A percentile compares a stretch with the other conserved stretches of the same genome.
Conservation (phyloP, 305 asterid genomes). For the Fraxinus sp. region DNA sequence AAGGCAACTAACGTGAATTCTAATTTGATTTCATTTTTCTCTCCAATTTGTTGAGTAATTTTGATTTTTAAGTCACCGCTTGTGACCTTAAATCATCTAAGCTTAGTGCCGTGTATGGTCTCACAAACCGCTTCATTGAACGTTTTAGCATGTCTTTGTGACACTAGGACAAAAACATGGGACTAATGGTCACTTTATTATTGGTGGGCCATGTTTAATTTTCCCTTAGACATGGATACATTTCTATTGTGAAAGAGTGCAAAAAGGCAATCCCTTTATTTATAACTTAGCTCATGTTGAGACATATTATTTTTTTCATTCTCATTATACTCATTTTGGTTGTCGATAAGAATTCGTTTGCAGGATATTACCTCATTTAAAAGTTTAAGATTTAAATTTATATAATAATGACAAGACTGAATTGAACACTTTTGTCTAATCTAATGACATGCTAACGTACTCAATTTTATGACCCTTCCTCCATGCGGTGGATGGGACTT, state of each 20-base stretch:
- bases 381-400: neutral
- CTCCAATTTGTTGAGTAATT: neutral
- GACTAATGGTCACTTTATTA: neutral
- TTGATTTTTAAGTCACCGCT: neutral
- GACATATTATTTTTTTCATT: no score
- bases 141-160: neutral
- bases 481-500: neutral
- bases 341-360: neutral
- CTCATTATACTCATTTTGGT: neutral
- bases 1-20: neutral
- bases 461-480: neutral
- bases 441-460: neutral
- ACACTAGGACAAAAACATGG: neutral
- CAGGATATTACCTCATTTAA: no score
- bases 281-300: neutral
- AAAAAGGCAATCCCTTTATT: neutral
- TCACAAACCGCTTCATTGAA: neutral
- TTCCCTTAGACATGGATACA: neutral
- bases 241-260: neutral
- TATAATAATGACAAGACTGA: neutral
- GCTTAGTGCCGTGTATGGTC: neutral
- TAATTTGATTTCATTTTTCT: neutral
- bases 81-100: neutral
- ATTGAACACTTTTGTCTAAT: neutral
- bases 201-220: neutral